Percentiles rank a stretch among this genome's conserved stretches.
Evolutionary conservation across 2,329 filamentous ascomycete genomes (phyloP).

Genomic region (Verticillium klebahnii): DNA sequence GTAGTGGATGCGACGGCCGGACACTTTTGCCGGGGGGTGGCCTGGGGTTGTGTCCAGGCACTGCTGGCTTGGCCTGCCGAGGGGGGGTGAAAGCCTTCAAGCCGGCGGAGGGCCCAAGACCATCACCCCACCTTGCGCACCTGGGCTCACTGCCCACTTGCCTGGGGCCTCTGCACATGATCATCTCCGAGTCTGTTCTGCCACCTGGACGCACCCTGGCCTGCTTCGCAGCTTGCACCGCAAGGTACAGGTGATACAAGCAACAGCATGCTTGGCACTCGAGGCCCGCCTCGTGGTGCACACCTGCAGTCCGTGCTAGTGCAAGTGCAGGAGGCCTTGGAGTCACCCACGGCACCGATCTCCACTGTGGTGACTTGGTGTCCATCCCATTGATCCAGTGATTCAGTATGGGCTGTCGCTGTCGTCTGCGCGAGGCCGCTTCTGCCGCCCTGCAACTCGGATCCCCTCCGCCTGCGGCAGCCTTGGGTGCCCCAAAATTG

Average conservation of each 20-base stretch:
- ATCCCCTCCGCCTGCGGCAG: background rate
- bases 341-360: too few species aligned
- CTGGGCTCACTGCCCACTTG: background rate
- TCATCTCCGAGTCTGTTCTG: background rate
- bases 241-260: background rate
- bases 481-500: background rate
- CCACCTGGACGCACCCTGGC: background rate
- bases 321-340: background rate
- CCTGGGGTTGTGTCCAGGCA: background rate
- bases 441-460: background rate
- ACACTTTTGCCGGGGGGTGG: background rate
- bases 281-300: background rate
- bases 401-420: background rate
- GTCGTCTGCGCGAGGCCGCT: background rate
- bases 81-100: background rate
- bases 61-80: background rate
- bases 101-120: background rate
- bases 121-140: background rate
- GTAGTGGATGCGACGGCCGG: background rate
- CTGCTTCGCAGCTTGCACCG: background rate
- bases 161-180: background rate
- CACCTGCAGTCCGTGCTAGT: background rate
- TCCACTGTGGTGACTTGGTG: too few species aligned
- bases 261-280: background rate
- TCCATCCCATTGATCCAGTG: background rate